Conservation (phyloP, 768 basidiomycete species). For the Tylopilus sp. region DNA sequence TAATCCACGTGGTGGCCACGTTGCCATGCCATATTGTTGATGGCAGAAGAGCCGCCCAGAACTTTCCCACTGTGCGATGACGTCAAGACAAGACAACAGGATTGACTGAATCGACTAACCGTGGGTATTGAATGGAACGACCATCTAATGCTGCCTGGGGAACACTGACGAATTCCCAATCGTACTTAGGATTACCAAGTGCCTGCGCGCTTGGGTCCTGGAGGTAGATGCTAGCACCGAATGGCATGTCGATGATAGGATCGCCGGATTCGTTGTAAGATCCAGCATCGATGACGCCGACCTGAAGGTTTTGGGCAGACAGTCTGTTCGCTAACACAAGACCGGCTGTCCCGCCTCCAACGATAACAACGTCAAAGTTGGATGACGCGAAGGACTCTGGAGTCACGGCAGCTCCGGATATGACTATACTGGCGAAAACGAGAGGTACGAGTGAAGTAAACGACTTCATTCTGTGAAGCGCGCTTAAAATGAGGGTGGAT, state of each 20-base stretch:
- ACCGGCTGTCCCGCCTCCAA: background rate
- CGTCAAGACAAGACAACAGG: background rate
- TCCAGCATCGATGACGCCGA: constrained; percentile 1
- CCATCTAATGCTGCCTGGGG: background rate
- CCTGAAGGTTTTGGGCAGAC: background rate
- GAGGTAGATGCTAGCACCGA: background rate
- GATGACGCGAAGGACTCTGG: background rate
- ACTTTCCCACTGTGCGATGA: background rate
- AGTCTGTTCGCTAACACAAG: background rate
- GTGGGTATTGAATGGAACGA: background rate
- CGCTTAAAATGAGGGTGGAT: background rate
- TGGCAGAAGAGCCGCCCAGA: background rate
- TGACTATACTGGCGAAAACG: background rate
- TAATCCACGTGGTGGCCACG: background rate
- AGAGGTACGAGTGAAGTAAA: background rate
- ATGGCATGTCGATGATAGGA: background rate
- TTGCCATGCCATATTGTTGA: background rate
- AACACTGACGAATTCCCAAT: background rate
- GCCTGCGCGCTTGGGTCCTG: background rate
- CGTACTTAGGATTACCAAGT: background rate
- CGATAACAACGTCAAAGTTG: background rate
- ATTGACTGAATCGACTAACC: background rate
- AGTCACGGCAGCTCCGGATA: background rate
- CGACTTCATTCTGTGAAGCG: background rate
- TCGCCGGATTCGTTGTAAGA: background rate